Base-by-base conservation (phyloP, 805 yeast species). In the Candida alai region DNA sequence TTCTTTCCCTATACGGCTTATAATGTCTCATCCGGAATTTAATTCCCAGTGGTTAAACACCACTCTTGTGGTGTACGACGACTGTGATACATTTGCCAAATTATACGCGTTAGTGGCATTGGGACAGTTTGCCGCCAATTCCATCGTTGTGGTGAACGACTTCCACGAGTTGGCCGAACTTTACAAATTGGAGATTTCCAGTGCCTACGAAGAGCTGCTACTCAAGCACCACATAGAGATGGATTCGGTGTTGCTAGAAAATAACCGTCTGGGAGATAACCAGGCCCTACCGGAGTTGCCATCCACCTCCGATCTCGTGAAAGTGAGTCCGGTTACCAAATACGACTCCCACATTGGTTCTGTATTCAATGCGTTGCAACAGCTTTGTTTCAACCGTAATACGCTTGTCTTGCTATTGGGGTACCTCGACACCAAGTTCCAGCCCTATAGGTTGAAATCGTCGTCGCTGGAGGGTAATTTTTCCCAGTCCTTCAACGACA, bases 101-200 rank as follows among this genome's bases (percentile, higher is more conserved):
- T 24, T 60, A 14, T 50, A 48, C 28, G 38, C 47, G 10, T 43
- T 52, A 14, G n/a, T n/a, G n/a, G n/a, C n/a, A n/a, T n/a, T n/a
- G n/a, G n/a, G n/a, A n/a, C n/a, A n/a, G n/a, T 47, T 56, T 24
- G 32, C 34, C 10, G 19, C 9, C 20, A 29, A 14, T 40, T 41
- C 52, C 4, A 30, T 64, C 13, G 30, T 61, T 12, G 34, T 65
- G 2, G 35, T 64, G 15, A 44, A 56, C 22, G 53, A 54, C 25
- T 54, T 62, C 40, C 68, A 64, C 41, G 68, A 65, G 20, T 22
- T 57, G 16, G 28, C 62, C 4, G 70, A 65, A 26, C 38, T 53
- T 16, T 65, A 65, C 39, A 54, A 52, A 21, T 44, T 56, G 18
- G 65, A 65, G 36, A 34, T 62, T 4, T 43, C 60, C 2, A 48